phyloP scores from a whole-genome alignment of 2,329 filamentous ascomycete genomes.

The Xylaria sp. region DNA sequence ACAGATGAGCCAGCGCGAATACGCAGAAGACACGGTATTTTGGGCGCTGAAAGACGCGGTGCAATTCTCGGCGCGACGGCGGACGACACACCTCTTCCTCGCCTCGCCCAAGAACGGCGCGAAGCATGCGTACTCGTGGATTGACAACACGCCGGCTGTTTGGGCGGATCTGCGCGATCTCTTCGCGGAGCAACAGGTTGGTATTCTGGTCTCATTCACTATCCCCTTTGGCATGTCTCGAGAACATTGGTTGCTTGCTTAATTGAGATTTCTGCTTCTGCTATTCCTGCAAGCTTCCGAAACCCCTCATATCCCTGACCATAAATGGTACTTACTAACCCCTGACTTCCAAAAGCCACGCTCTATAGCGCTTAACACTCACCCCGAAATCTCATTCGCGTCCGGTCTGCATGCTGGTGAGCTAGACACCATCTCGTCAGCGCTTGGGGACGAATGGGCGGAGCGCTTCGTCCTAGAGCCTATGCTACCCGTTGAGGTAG shows the following conservation, averaged over 20 bases:
- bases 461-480: conserved; percentile 54
- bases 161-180: conserved; percentile 54
- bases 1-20: conserved; percentile 62
- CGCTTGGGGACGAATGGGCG: conserved; percentile 54
- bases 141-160: conserved; percentile 58
- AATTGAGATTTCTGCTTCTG: not conserved
- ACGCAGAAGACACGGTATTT: conserved; percentile 63
- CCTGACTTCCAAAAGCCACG: conserved; percentile 38
- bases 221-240: not conserved
- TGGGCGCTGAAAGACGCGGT: conserved; percentile 59
- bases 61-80: conserved; percentile 60
- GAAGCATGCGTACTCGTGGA: conserved; percentile 53
- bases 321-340: not conserved
- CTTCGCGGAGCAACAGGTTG: conserved; percentile 49
- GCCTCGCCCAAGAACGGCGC: conserved; percentile 49
- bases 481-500: conserved; percentile 58
- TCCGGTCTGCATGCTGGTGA: conserved; percentile 61
- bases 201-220: not conserved
- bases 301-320: not conserved
- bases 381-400: conserved; percentile 58
- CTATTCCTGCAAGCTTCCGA: not conserved
- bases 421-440: conserved; percentile 49
- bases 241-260: not conserved
- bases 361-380: conserved; percentile 57
- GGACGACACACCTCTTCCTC: conserved; percentile 62